Evolutionary conservation across 2,329 filamentous ascomycete species (phyloP).

Genomic region (Chaetomium sp.): DNA sequence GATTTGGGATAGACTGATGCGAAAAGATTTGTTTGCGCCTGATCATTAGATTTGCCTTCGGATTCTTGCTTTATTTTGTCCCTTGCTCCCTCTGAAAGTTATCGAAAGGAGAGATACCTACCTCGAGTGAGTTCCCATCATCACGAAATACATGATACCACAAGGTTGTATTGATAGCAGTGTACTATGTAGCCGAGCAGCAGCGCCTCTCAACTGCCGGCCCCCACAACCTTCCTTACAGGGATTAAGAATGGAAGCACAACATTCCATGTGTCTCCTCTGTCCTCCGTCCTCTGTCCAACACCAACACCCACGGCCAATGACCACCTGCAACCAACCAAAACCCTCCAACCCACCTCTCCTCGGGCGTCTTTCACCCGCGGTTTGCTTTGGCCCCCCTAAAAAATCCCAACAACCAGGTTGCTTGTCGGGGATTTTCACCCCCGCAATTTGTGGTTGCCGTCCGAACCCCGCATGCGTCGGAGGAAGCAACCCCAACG

Average conservation of each 20-base stretch:
- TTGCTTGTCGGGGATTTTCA: not conserved
- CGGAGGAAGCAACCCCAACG: constrained; percentile 19
- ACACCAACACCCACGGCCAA: too few species aligned
- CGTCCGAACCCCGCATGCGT: constrained; percentile 13
- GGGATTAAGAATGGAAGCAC: too few species aligned
- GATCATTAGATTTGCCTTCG: too few species aligned
- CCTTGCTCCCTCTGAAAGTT: not conserved
- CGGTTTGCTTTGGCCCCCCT: not conserved
- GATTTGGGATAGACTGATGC: constrained; percentile 5
- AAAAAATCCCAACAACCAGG: constrained; percentile 5
- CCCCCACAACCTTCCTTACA: too few species aligned
- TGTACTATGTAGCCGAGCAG: too few species aligned
- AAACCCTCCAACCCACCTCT: not conserved
- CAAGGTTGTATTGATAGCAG: too few species aligned
- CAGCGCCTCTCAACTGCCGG: too few species aligned
- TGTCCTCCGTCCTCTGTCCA: too few species aligned
- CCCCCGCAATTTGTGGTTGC: not conserved
- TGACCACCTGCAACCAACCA: not conserved
- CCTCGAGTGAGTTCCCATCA: too few species aligned
- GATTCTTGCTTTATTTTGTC: not conserved
- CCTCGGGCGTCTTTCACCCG: constrained; percentile 5
- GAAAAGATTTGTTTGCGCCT: not conserved
- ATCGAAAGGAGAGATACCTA: not conserved
- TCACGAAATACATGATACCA: too few species aligned
- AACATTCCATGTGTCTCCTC: too few species aligned